Evolutionary conservation across 495 filamentous ascomycete species (phyloP), one percentile per base, ranked within the genome.

Genomic region (Trichocladium uniseriatum): DNA sequence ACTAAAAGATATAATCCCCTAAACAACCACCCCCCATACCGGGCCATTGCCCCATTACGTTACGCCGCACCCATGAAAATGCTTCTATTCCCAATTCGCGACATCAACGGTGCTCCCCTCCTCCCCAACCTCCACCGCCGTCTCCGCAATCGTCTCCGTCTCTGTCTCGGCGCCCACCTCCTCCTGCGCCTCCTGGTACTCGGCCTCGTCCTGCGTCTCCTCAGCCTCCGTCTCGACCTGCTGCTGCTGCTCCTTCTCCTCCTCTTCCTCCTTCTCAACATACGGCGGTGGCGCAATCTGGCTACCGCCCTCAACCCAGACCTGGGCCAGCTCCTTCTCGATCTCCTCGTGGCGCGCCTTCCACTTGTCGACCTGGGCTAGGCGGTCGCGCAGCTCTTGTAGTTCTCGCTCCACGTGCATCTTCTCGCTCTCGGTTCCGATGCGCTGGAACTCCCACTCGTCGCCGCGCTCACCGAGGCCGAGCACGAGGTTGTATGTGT

Each of bases 351-450:
- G 79, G 32, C 94, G 78, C 43, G 67, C 64, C 73, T 89, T 85
- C 88, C 86, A 91, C 59, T 82, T 74, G 38, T 91, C 86, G 0
- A 95, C 90, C 62, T 86, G 82, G 16, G 77, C 78, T 4, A 97
- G 67, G 13, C 81, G 76, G 61, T 89, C 87, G 34, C 81, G 81
- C 38, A 99, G 70, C 54, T 92, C 87, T 42, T 83, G 75, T 36
- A 99, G 66, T 65, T 99, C 94, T 57, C 81, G 82, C 71, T 95
- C 89, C 1, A 95, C 90, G 7, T 83, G 82, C 58, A 87, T 81
- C 67, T 90, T 92, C 73, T 99, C 94, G 56, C 82, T 75, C 60
- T 86, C 84, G 0, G 89, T 96, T 36, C 94, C 94, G 52, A 99
- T 95, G 38, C 88, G 74, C 59, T 95, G 86, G 58, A 95, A 82